Evolutionary conservation across 495 filamentous ascomycete genomes (phyloP), one percentile per base, ranked within the genome.

Genomic region (Talaromyces borbonicus): DNA sequence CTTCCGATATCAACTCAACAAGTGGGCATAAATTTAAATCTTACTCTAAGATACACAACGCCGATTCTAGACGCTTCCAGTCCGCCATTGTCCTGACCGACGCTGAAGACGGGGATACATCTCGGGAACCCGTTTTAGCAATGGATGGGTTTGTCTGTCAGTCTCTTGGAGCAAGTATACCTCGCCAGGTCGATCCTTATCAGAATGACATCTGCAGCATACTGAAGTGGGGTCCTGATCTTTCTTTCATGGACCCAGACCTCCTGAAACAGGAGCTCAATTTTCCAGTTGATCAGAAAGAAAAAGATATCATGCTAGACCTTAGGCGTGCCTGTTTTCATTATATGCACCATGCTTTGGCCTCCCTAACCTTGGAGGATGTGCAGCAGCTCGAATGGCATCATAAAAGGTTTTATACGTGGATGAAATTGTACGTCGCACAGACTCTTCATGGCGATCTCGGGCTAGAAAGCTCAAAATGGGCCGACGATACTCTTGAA

Each of bases 161-260:
- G n/a, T n/a, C n/a, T n/a, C n/a, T n/a, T n/a, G n/a, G n/a, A n/a
- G n/a, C n/a, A n/a, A n/a, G n/a, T n/a, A n/a, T n/a, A n/a, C n/a
- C n/a, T n/a, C n/a, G n/a, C n/a, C n/a, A n/a, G n/a, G n/a, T n/a
- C n/a, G n/a, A n/a, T n/a, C n/a, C n/a, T n/a, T n/a, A n/a, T n/a
- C n/a, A n/a, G n/a, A n/a, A n/a, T n/a, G n/a, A n/a, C n/a, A n/a
- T n/a, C n/a, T n/a, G n/a, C n/a, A n/a, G n/a, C n/a, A 30, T 26
- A 19, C 6, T 49, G 19, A 8, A n/a, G 8, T 49, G 46, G 46
- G 46, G 16, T 7, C 46, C 46, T 18, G 46, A 49, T 27, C 25
- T 49, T 2, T 43, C 46, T n/a, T 18, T 49, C 7, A 8, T 5
- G 2, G 14, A 4, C 14, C 7, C 37, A 4, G n/a, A 3, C 25